These are phyloP conservation scores for Boletus reticuloceps DNA, from an alignment of 768 basidiomycete species.

Conservation along the genomic window DNA sequence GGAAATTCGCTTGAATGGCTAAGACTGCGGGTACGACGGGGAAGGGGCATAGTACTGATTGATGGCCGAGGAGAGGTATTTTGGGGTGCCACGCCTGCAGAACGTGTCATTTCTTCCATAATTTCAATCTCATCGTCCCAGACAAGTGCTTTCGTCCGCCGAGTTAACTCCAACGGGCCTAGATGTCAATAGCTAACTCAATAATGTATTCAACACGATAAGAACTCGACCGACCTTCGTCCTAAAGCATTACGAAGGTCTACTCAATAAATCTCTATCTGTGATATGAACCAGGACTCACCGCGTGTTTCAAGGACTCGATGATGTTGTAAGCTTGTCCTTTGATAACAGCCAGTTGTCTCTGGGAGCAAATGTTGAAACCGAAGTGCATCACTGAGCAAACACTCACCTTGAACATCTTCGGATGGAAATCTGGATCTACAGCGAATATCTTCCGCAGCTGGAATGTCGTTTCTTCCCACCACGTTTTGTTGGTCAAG, in stretches of 20 bases:
- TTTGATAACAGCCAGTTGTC: constrained; percentile 91
- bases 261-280: neutral
- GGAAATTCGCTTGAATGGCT: constrained; percentile 67
- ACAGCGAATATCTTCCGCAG: constrained; percentile 74
- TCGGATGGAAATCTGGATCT: constrained; percentile 85
- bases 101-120: constrained; percentile 46
- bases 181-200: constrained; percentile 8
- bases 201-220: neutral
- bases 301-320: constrained; percentile 74
- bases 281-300: constrained; percentile 36
- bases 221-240: constrained; percentile 55
- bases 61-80: constrained; percentile 58
- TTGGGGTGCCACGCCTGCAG: constrained; percentile 33
- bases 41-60: constrained; percentile 58
- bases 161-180: constrained; percentile 90
- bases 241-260: constrained; percentile 41
- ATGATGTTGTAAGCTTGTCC: constrained; percentile 92
- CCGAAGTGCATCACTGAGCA: neutral
- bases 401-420: constrained; percentile 74
- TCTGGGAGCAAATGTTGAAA: constrained; percentile 35
- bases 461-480: constrained; percentile 82
- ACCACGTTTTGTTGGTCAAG: constrained; percentile 83
- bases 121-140: constrained; percentile 87
- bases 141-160: constrained; percentile 76
- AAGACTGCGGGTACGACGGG: constrained; percentile 54